Conservation (phyloP, 129 eudicot genomes). For the Gnaphalium uliginosum region DNA sequence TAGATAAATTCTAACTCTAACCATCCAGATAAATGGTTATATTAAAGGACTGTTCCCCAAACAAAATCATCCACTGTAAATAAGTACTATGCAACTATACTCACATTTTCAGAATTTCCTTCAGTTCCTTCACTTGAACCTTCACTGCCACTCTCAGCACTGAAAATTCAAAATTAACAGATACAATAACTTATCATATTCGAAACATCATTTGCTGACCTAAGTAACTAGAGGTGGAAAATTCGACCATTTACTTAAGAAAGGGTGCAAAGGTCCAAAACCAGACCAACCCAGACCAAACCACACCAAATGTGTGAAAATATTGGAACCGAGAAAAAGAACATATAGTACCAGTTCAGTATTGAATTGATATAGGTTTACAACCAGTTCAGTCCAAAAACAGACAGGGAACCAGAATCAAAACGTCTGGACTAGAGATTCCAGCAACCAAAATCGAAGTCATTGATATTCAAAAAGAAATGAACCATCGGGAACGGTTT, state of each 20-base stretch:
- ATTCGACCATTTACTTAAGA: not conserved
- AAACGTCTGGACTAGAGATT: not conserved
- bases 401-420: not conserved
- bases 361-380: not conserved
- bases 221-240: not conserved
- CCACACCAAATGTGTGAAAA: not conserved
- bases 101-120: constrained; percentile 89
- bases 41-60: not conserved
- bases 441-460: too few species aligned
- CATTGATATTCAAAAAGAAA: too few species aligned
- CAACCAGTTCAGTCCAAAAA: not conserved
- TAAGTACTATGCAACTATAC: constrained; percentile 22
- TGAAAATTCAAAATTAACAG: constrained; percentile 35
- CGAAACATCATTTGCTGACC: not conserved
- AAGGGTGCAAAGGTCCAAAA: not conserved
- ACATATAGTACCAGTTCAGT: not conserved
- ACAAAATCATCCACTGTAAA: not conserved
- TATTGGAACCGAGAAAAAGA: not conserved
- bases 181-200: not conserved
- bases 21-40: not conserved
- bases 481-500: too few species aligned
- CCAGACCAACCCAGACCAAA: not conserved
- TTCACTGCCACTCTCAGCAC: constrained; percentile 92
- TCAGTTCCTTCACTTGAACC: constrained; percentile 99
- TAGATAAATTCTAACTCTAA: too few species aligned